Conservation (phyloP, 108 stramenopile genomes). For the Conticribra weissflogii region DNA sequence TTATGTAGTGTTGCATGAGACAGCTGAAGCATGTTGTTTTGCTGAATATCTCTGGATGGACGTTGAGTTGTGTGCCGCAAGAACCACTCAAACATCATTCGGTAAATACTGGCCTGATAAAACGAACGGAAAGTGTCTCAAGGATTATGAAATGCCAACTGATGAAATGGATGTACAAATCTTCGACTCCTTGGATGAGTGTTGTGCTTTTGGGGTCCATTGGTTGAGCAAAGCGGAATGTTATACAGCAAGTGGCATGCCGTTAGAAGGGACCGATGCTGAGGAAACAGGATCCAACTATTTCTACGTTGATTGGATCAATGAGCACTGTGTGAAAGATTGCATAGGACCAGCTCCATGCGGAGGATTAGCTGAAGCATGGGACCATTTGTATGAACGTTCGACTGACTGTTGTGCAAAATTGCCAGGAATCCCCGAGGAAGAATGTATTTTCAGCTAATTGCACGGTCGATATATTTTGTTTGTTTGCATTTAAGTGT, state of each 20-base stretch:
- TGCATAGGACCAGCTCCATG: slow-evolving; percentile 14
- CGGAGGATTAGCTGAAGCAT: slow-evolving; percentile 10
- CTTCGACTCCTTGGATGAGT: slow-evolving; percentile 5
- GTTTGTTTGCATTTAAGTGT: too few species aligned
- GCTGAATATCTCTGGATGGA: slow-evolving; percentile 12
- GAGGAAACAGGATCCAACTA: background rate
- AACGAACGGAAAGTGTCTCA: background rate
- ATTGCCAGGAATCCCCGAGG: background rate
- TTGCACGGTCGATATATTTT: too few species aligned
- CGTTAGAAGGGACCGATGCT: too few species aligned
- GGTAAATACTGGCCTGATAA: slow-evolving; percentile 19
- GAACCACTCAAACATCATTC: background rate
- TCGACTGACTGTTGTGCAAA: slow-evolving; percentile 2
- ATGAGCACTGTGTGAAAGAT: slow-evolving; percentile 1
- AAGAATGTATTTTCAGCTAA: background rate
- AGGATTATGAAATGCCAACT: slow-evolving; percentile 4
- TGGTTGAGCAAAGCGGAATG: slow-evolving; percentile 6
- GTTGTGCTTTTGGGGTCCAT: slow-evolving; percentile 3
- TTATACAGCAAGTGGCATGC: slow-evolving; percentile 11
- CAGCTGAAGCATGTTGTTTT: slow-evolving; percentile 10
- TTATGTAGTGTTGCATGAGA: slow-evolving; percentile 8
- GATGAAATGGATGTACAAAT: background rate
- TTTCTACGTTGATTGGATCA: slow-evolving; percentile 1
- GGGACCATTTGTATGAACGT: background rate
- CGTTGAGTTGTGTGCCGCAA: slow-evolving; percentile 6